Evolutionary conservation across 495 filamentous ascomycete species (phyloP).

Genomic region (Geoglossum glabrum): DNA sequence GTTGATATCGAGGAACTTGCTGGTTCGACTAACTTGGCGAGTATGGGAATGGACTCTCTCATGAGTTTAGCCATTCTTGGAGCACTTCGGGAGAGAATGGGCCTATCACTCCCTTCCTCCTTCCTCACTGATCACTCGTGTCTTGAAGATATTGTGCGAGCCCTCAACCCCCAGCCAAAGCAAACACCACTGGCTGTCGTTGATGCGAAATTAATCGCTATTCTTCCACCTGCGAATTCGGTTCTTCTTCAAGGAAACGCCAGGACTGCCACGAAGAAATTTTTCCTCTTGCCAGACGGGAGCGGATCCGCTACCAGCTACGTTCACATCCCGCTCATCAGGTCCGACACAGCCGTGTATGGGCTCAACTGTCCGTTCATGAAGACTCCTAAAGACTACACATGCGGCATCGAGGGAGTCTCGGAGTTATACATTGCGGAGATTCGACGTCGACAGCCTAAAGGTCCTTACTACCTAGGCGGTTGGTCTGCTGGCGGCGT

Average conservation of each 20-base stretch:
- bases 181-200: not conserved
- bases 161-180: not conserved
- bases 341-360: constrained; percentile 27
- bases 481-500: constrained; percentile 35
- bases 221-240: constrained; percentile 26
- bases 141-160: constrained; percentile 9
- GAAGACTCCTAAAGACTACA: constrained; percentile 31
- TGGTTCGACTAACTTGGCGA: constrained; percentile 18
- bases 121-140: constrained; percentile 25
- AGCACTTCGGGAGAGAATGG: constrained; percentile 22
- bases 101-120: constrained; percentile 16
- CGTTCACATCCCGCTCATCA: constrained; percentile 25
- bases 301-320: constrained; percentile 50
- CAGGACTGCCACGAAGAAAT: constrained; percentile 34
- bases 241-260: constrained; percentile 32
- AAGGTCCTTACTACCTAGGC: constrained; percentile 46
- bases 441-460: constrained; percentile 39
- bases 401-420: constrained; percentile 34
- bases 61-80: constrained; percentile 23
- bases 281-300: constrained; percentile 65
- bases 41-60: constrained; percentile 31
- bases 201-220: not conserved
- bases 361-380: constrained; percentile 48
- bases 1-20: constrained; percentile 21
- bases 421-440: constrained; percentile 35